Base-by-base conservation (phyloP, 2,329 filamentous ascomycete species). In the Ophiocordyceps camponoti-rufipedis region DNA sequence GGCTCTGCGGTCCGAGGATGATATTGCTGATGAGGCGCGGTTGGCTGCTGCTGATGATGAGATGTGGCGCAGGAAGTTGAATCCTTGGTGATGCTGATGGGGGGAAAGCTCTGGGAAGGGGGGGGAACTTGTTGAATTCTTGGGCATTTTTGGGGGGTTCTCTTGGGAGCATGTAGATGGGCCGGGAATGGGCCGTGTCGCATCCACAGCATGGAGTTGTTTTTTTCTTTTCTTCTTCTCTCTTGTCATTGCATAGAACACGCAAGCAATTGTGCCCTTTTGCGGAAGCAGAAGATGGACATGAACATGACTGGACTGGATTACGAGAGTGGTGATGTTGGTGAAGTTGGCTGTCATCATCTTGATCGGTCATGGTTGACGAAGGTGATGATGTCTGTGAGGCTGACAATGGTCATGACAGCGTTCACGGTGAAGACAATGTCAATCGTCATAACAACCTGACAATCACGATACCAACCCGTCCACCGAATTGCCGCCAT, bases 51-150 rank as follows among this genome's bases (percentile, higher is more conserved):
- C 60, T 29, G 68, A 71, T 11, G 68, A 73, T 44, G 68, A 71
- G 48, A 62, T 67, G 33, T 58, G 68, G 58, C 61, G 64, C 53
- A 60, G 64, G 50, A 77, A 76, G 63, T 48, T 57, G 52, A 55
- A 57, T 46, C 56, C 55, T 14, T 62, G 51, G 54, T 52, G 42
- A 47, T 12, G 28, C 5, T 5, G 28, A 5, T 10, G 12, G 29
- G 29, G 29, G 29, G 9, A 9, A n/a, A n/a, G n/a, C 29, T 9
- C 3, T 9, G 4, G 29, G 29, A 31, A 7, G 29, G 29, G 29
- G 4, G 29, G 29, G 8, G 29, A 31, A 29, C 39, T 11, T 19
- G 7, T 31, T 14, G 32, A 41, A 12, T 10, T 33, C n/a, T n/a
- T 28, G 9, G 18, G 18, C 40, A 8, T n/a, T 35, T 28, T 6